Evolutionary conservation across 805 yeast genomes (phyloP).

Genomic region (Teunomyces lycoperdinae): DNA sequence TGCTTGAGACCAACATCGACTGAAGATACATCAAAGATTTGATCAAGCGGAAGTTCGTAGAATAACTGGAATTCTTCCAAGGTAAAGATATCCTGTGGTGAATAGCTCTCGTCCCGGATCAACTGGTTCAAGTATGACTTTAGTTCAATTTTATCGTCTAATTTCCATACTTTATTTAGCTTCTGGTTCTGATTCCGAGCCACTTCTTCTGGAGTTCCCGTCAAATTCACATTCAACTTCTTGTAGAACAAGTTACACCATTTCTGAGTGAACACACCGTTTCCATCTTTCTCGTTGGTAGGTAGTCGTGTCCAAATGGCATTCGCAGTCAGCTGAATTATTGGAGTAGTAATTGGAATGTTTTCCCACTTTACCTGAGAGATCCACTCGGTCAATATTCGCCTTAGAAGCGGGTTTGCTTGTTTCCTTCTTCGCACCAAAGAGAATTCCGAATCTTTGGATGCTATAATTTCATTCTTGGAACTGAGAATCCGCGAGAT

Average conservation of each 20-base stretch:
- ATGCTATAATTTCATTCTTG: slow-evolving; percentile 50
- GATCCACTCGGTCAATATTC: slow-evolving; percentile 67
- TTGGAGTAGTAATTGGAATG: slow-evolving; percentile 62
- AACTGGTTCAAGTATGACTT: slow-evolving; percentile 39
- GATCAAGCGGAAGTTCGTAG: slow-evolving; percentile 59
- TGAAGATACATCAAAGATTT: slow-evolving; percentile 46
- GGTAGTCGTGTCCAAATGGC: slow-evolving; percentile 64
- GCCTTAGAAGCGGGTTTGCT: slow-evolving; percentile 51
- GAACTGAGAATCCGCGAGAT: slow-evolving; percentile 59
- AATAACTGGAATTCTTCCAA: slow-evolving; percentile 60
- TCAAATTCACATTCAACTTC: slow-evolving; percentile 50
- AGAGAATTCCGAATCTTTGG: slow-evolving; percentile 51
- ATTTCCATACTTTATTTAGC: slow-evolving; percentile 54
- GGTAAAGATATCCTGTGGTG: slow-evolving; percentile 54
- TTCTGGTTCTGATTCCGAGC: slow-evolving; percentile 22
- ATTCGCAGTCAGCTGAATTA: slow-evolving; percentile 59
- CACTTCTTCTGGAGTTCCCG: slow-evolving; percentile 34
- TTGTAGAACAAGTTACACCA: slow-evolving; percentile 54
- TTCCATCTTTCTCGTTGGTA: slow-evolving; percentile 52
- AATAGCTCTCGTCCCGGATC: slow-evolving; percentile 32
- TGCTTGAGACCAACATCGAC: slow-evolving; percentile 43
- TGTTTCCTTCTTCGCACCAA: slow-evolving; percentile 53
- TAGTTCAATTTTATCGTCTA: slow-evolving; percentile 53
- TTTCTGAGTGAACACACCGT: slow-evolving; percentile 61
- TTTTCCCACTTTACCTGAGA: slow-evolving; percentile 66